Base-by-base conservation (phyloP, 2,329 filamentous ascomycete species). In the Elsinoe fawcettii region DNA sequence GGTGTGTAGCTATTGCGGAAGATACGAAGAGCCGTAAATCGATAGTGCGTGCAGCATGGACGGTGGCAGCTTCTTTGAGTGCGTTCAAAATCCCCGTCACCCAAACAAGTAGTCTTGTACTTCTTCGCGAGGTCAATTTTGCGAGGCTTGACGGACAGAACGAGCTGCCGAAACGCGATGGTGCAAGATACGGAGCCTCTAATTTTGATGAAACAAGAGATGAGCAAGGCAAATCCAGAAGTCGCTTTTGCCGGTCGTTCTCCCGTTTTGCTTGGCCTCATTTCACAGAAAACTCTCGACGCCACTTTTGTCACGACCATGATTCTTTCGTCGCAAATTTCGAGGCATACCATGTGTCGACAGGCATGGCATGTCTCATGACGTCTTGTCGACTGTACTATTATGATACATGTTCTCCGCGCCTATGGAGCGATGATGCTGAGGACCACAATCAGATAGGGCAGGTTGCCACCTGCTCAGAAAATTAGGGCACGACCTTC, bases 131-230 rank as follows among this genome's bases (percentile, higher is more conserved):
- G 39, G 8, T 43, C 8, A 5, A 43, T n/a, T n/a, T n/a, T n/a
- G 12, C 39, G 39, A 9, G 8, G 8, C 5, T n/a, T 3, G 20
- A 18, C 5, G 8, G 14, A 43, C 4, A 20, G 18, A 12, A 22
- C 8, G 20, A n/a, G 5, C n/a, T n/a, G 34, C 34, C 34, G 34
- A 22, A 22, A 5, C 39, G 6, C n/a, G 14, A 39, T 39, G 36
- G 16, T 14, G 36, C n/a, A 43, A 20, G 4, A 43, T 20, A 16
- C 39, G 18, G 39, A 43, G 25, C 30, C 30, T 32, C 22, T 51
- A 25, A 51, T 51, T 51, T 51, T 16, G 47, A 14, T 51, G 47
- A 51, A 51, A 51, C 47, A 34, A 34, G 14, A 30, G 14, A 30
- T 18, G 25, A 51, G n/a, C 30, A 14, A 30, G 8, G 9, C 12